Percentiles rank a stretch among this genome's conserved stretches.
Conservation (phyloP, 2,329 filamentous ascomycete genomes). For the Coniochaeta sp. region DNA sequence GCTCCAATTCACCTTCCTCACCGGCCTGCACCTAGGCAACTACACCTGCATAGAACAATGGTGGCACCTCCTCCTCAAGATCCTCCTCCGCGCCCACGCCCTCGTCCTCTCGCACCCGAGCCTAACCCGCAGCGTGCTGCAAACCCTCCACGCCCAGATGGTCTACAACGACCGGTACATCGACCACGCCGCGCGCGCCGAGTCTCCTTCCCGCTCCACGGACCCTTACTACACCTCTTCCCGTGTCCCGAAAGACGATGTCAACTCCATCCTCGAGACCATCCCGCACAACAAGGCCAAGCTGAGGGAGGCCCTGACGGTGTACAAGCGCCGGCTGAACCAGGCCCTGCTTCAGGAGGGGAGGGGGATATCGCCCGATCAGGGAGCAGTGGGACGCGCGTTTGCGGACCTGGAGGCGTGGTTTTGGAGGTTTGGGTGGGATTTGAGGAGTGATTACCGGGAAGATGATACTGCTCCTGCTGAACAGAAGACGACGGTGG, state of each 20-base stretch:
- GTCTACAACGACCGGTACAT: constrained; percentile 43
- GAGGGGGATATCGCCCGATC: constrained; percentile 26
- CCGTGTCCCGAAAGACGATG: constrained; percentile 1
- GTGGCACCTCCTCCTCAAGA: constrained; percentile 46
- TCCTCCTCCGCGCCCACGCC: constrained; percentile 43
- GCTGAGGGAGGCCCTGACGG: constrained; percentile 40
- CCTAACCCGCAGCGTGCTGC: constrained; percentile 40
- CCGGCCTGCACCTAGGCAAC: constrained; percentile 51
- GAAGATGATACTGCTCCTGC: constrained; percentile 47
- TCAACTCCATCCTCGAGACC: constrained; percentile 22
- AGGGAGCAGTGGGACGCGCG: constrained; percentile 36
- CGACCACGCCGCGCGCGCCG: constrained; percentile 34
- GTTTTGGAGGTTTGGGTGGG: constrained; percentile 45
- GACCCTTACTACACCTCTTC: constrained; percentile 6
- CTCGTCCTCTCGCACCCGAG: constrained; percentile 35
- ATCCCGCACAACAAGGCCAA: constrained; percentile 21
- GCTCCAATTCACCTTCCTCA: constrained; percentile 52
- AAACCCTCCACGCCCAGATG: constrained; percentile 47
- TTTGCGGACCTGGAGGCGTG: constrained; percentile 43
- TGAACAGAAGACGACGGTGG: constrained; percentile 25
- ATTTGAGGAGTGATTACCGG: constrained; percentile 35
- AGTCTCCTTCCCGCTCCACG: constrained; percentile 32
- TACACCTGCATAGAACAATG: constrained; percentile 55
- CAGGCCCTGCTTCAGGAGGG: constrained; percentile 34
- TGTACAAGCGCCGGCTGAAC: constrained; percentile 48